Percentiles rank a stretch among this genome's conserved stretches.
Evolutionary conservation across 208 protist genomes (phyloP).

Genomic region (Crithidia fasciculata): DNA sequence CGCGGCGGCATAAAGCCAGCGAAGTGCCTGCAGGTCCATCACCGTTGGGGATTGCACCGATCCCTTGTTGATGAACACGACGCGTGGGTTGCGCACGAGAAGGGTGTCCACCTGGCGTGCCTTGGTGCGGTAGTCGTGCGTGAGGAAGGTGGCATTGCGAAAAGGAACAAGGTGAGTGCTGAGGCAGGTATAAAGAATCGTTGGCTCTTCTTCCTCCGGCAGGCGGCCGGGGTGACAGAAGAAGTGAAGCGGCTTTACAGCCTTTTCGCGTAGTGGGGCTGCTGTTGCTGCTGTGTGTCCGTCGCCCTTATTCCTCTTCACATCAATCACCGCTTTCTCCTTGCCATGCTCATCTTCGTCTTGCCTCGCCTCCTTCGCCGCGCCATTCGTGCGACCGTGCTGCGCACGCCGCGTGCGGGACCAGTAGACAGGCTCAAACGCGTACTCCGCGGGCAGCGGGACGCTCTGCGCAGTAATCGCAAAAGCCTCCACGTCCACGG

Average conservation of each 20-base stretch:
- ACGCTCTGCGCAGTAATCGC: conserved; percentile 20
- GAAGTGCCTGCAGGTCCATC: conserved; percentile 59
- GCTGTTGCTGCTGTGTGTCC: not conserved
- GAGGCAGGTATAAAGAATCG: conserved; percentile 29
- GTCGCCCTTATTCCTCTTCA: too few species aligned
- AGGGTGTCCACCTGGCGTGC: conserved; percentile 8
- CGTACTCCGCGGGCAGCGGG: conserved; percentile 57
- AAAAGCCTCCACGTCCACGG: conserved; percentile 57
- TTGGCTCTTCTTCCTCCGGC: not conserved
- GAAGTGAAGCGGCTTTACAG: conserved; percentile 22
- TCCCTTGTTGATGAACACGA: conserved; percentile 76
- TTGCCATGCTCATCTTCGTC: too few species aligned
- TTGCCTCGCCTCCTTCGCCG: too few species aligned
- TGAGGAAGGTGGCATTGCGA: conserved; percentile 48
- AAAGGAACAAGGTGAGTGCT: conserved; percentile 52
- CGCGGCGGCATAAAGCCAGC: conserved; percentile 59
- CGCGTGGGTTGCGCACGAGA: conserved; percentile 34
- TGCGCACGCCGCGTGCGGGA: not conserved
- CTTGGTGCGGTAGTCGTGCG: conserved; percentile 38
- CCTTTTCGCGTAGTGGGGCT: not conserved
- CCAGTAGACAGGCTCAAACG: conserved; percentile 31
- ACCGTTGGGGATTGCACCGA: conserved; percentile 21
- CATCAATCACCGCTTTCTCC: too few species aligned
- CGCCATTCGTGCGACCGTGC: not conserved
- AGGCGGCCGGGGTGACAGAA: conserved; percentile 47